Evolutionary conservation across 202 grass and related monocot species (phyloP).

Genomic region (Carex sylvatica): DNA sequence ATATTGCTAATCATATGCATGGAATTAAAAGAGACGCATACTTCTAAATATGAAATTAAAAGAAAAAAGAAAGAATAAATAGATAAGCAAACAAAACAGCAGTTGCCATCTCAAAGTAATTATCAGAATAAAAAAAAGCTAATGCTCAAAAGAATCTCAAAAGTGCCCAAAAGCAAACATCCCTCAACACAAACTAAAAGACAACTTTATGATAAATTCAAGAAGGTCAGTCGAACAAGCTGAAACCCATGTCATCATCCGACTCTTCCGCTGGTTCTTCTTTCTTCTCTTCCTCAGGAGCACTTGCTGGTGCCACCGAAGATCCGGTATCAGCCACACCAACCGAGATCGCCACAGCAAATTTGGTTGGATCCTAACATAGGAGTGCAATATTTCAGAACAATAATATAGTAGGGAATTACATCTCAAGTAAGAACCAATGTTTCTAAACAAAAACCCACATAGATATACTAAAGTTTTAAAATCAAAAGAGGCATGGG

Average conservation of each 20-base stretch:
- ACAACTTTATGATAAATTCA: not conserved
- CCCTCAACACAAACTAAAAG: not conserved
- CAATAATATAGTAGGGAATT: not conserved
- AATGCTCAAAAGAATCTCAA: constrained; percentile 29
- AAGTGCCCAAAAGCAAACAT: not conserved
- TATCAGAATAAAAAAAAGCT: not conserved
- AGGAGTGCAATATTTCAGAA: not conserved
- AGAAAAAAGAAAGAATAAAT: not conserved
- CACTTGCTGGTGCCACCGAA: constrained; percentile 24
- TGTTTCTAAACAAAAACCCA: not conserved
- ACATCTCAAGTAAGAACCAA: not conserved
- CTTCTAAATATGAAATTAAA: not conserved
- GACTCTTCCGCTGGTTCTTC: constrained; percentile 69
- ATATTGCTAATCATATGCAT: no score
- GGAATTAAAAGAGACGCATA: not conserved
- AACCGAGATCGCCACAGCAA: constrained; percentile 44
- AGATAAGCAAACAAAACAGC: not conserved
- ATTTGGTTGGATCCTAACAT: constrained; percentile 78
- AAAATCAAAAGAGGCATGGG: not conserved
- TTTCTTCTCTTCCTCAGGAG: constrained; percentile 62
- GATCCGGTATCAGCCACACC: constrained; percentile 31
- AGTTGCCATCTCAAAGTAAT: not conserved
- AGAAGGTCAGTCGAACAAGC: constrained; percentile 57
- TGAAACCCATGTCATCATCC: constrained; percentile 72
- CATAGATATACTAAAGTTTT: not conserved